A percentile compares a stretch with the other conserved stretches of the same genome.
These are phyloP conservation scores for Histomonas meleagridis DNA, from an alignment of 208 protist species.

Conservation along the genomic window DNA sequence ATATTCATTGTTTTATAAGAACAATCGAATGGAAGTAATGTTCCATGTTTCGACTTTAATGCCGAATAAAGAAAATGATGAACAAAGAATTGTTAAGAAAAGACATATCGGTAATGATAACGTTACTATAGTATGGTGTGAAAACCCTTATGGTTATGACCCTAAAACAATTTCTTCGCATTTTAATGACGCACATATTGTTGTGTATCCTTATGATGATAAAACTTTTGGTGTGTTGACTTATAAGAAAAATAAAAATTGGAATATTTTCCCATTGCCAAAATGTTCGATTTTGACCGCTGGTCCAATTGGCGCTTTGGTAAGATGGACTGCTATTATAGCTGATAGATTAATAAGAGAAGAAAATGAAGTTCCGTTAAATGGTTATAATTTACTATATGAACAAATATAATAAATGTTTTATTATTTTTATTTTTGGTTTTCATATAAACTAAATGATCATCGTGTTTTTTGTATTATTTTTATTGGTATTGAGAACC, in stretches of 20 bases:
- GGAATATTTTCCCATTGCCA: no score
- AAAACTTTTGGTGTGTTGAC: no score
- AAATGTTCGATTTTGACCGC: no score
- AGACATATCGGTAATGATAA: slow-evolving; percentile 35
- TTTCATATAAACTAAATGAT: no score
- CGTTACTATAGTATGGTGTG: slow-evolving; percentile 8
- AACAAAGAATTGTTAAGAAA: background rate
- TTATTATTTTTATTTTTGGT: no score
- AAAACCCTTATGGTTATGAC: background rate
- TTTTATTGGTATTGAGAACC: no score
- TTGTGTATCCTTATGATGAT: background rate
- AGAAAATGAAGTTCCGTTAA: no score
- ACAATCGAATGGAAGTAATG: background rate
- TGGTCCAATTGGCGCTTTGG: no score
- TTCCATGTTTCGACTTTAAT: slow-evolving; percentile 17
- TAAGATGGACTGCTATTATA: background rate
- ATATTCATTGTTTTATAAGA: background rate
- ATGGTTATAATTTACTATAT: no score
- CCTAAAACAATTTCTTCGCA: background rate
- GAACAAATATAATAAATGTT: no score
- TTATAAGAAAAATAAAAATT: no score
- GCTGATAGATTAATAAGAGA: background rate
- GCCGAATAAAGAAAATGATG: background rate
- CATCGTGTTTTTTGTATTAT: no score
- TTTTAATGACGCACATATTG: slow-evolving; percentile 19